Evolutionary conservation across 208 protist genomes (phyloP), one percentile per base, ranked within the genome.

Genomic region (Herpetomonas tarakana): DNA sequence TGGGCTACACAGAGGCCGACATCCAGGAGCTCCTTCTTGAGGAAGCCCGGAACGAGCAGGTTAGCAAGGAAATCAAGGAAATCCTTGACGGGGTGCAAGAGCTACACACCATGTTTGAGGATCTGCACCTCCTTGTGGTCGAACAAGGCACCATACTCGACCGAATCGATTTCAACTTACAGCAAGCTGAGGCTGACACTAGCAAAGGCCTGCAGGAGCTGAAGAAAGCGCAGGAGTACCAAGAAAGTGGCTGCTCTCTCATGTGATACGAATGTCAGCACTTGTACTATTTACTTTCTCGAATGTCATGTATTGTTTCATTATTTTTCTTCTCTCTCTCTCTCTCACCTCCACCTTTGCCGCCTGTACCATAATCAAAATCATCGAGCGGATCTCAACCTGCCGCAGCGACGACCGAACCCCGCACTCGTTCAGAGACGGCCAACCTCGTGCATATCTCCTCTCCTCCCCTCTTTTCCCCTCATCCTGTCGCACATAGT

Each of bases 91-190:
- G 76, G 55, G 76, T 98, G n/a, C 78, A 87, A 29, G 88, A 98
- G 38, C 68, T 97, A 22, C 81, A 93, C 52, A 27, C 56, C 22
- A 89, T 96, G 78, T 96, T 97, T 52, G 77, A 91, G 19, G 83
- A 90, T 41, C 58, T 97, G 9, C 59, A 80, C 47, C 53, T 46
- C 30, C 56, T 96, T 54, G 81, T 96, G 11, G 75, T 83, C 2
- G 88, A 96, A 26, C 93, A 97, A 39, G 92, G 94, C 0, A 88
- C 90, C 0, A 76, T 96, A 57, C 70, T 98, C 11, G 94, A 98
- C 58, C 81, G 94, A 19, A 91, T 98, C 58, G 94, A 98, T 62
- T 94, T 83, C 68, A 96, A 93, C 65, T 65, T 97, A 12, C 78
- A 90, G 57, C 74, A 91, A 50, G 69, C 89, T 3, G 55, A 65